Evolutionary conservation across 305 asterid genomes (phyloP).

Genomic region (Lippia alba): DNA sequence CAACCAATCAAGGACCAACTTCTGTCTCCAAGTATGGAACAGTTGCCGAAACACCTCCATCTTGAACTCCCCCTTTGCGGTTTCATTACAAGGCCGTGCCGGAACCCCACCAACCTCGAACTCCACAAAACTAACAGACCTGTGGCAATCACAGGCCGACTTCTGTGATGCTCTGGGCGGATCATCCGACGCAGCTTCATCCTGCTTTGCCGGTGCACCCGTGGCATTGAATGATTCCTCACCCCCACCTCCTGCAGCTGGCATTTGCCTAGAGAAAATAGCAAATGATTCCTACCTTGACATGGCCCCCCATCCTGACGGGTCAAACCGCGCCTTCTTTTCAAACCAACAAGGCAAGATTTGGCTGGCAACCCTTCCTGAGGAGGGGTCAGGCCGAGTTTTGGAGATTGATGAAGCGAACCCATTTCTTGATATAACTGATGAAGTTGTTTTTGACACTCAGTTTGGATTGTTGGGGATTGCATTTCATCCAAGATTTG

Average conservation of each 20-base stretch:
- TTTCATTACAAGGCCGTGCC: conserved; percentile 53
- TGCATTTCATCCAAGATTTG: conserved; percentile 78
- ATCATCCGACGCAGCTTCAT: conserved; percentile 50
- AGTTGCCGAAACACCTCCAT: conserved; percentile 75
- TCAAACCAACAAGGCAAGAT: conserved; percentile 80
- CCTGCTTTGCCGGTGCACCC: conserved; percentile 68
- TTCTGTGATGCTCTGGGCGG: conserved; percentile 82
- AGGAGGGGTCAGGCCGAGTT: conserved; percentile 59
- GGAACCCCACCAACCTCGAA: conserved; percentile 53
- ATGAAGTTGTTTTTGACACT: conserved; percentile 74
- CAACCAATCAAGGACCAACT: conserved; percentile 49
- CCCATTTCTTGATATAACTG: conserved; percentile 80
- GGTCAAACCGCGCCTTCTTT: conserved; percentile 82
- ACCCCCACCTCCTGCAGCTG: conserved; percentile 58
- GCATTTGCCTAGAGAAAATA: conserved; percentile 86
- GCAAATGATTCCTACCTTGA: conserved; percentile 73
- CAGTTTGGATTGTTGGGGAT: conserved; percentile 83
- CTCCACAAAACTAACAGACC: conserved; percentile 58
- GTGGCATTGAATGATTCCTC: conserved; percentile 49
- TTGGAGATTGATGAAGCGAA: conserved; percentile 58
- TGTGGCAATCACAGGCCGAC: conserved; percentile 70
- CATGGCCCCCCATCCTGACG: conserved; percentile 88
- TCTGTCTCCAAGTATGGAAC: conserved; percentile 77
- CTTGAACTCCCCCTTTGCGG: conserved; percentile 64
- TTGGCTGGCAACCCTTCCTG: conserved; percentile 79